Percentiles rank a stretch among this genome's conserved stretches.
phyloP scores from a whole-genome alignment of 2,329 filamentous ascomycete species.

The Hymenoscyphus linearis region DNA sequence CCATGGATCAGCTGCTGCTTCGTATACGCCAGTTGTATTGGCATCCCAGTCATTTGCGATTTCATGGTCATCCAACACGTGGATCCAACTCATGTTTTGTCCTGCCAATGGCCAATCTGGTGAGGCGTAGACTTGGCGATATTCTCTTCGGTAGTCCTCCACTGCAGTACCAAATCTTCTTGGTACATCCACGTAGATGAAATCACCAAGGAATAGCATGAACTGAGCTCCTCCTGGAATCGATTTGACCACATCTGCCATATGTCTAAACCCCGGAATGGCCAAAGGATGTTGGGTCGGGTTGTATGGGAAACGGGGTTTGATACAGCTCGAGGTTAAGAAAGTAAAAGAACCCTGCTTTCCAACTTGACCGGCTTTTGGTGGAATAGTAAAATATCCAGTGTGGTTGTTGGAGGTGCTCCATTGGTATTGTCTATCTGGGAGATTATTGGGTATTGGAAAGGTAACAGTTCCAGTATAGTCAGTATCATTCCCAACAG shows the following conservation, averaged over 20 bases:
- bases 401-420: slow-evolving; percentile 79
- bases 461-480: slow-evolving; percentile 71
- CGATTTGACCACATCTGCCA: slow-evolving; percentile 66
- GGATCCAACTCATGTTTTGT: slow-evolving; percentile 88
- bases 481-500: slow-evolving; percentile 72
- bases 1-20: slow-evolving; percentile 52
- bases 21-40: slow-evolving; percentile 74
- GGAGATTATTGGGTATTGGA: slow-evolving; percentile 53
- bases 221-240: slow-evolving; percentile 63
- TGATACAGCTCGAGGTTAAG: slow-evolving; percentile 86
- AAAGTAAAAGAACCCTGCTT: slow-evolving; percentile 77
- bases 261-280: slow-evolving; percentile 72
- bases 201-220: slow-evolving; percentile 80
- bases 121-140: slow-evolving; percentile 91
- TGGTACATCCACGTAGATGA: slow-evolving; percentile 89
- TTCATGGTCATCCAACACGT: slow-evolving; percentile 95
- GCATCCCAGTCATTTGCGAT: slow-evolving; percentile 90
- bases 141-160: slow-evolving; percentile 82
- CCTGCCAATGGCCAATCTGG: slow-evolving; percentile 79
- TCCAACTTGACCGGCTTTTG: slow-evolving; percentile 59
- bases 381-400: slow-evolving; percentile 75
- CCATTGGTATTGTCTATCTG: slow-evolving; percentile 77
- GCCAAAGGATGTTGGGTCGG: slow-evolving; percentile 76
- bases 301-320: slow-evolving; percentile 85
- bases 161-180: slow-evolving; percentile 65